A percentile compares a stretch with the other conserved stretches of the same genome.
Evolutionary conservation across 78 protist genomes (phyloP).

Genomic region (Isochrysis galbana): DNA sequence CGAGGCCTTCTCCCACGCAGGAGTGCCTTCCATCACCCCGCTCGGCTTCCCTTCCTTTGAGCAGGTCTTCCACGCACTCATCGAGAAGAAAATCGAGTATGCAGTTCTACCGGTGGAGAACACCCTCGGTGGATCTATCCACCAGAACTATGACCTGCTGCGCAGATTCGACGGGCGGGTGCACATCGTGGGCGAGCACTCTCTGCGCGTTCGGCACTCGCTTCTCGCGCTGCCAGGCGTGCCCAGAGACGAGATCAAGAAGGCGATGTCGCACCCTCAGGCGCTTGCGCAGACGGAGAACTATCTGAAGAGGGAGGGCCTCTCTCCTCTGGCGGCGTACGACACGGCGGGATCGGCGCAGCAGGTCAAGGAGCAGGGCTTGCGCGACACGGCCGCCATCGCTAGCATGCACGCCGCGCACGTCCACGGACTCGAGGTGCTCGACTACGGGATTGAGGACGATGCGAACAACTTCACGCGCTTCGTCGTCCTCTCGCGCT

Average conservation of each 20-base stretch:
- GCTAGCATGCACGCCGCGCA: not conserved
- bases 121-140: conserved; percentile 27
- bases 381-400: conserved; percentile 18
- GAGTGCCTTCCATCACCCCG: not conserved
- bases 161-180: not conserved
- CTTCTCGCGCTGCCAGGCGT: conserved; percentile 23
- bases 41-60: not conserved
- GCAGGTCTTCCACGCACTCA: not conserved
- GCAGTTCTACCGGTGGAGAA: not conserved
- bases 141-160: conserved; percentile 26
- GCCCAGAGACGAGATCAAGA: not conserved
- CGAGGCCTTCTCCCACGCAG: not conserved
- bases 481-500: conserved; percentile 4
- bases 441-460: conserved; percentile 19
- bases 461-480: conserved; percentile 38
- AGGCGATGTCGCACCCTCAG: conserved; percentile 26
- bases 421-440: conserved; percentile 13
- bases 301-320: not conserved
- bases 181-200: conserved; percentile 18
- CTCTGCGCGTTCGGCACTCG: conserved; percentile 32
- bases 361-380: not conserved
- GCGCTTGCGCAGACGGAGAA: conserved; percentile 22
- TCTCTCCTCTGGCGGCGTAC: not conserved
- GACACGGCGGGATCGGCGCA: conserved; percentile 17
- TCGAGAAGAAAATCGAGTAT: not conserved